A percentile compares a stretch with the other conserved stretches of the same genome.
Conservation (phyloP, 306 rosid genomes). For the Corylus heterophylla region DNA sequence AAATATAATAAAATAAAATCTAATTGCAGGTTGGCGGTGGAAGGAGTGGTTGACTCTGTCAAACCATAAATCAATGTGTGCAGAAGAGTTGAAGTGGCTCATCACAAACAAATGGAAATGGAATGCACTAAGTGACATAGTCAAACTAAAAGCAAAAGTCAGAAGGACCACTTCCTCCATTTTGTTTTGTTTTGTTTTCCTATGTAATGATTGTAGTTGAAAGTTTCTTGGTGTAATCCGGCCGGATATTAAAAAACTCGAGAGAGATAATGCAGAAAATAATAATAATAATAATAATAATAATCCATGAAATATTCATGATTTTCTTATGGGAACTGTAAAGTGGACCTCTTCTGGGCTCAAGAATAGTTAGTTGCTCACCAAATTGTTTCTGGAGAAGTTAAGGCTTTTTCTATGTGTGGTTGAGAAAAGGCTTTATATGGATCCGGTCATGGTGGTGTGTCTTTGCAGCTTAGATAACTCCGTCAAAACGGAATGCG, state of each 20-base stretch:
- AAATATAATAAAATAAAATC: no score
- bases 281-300: no score
- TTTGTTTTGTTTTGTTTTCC: neutral
- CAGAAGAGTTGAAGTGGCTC: no score
- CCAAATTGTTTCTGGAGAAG: slow-evolving; percentile 39
- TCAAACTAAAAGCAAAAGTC: slow-evolving; percentile 2
- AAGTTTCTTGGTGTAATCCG: neutral
- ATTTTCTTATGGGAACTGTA: no score
- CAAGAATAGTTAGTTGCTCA: slow-evolving; percentile 9
- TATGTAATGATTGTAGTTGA: neutral
- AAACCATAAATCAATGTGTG: no score
- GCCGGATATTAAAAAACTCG: neutral
- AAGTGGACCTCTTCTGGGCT: neutral
- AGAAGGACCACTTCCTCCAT: slow-evolving; percentile 18
- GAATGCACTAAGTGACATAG: no score
- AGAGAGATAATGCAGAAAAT: neutral
- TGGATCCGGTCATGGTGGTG: no score
- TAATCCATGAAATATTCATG: no score
- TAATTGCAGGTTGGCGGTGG: neutral
- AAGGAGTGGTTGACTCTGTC: neutral
- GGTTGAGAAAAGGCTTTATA: no score
- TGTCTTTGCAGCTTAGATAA: no score
- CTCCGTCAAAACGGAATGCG: no score
- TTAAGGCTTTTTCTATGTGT: neutral
- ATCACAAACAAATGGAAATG: no score